Conservation (phyloP, 2,329 filamentous ascomycete species). For the Botryosphaeria dothidea region DNA sequence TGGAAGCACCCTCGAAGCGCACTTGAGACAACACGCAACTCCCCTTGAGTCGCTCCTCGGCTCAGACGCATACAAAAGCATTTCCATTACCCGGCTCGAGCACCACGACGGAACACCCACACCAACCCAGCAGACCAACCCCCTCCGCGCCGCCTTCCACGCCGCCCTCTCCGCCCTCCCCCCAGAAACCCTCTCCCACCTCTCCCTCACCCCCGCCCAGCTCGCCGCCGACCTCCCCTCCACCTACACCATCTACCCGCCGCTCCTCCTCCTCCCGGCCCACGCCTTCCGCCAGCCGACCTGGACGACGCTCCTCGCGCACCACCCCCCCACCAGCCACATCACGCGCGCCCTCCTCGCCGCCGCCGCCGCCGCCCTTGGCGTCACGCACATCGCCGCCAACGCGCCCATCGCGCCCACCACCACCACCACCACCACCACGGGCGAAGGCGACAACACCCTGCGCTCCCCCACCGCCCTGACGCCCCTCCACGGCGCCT, state of each 20-base stretch:
- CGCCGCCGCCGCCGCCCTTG: constrained; percentile 39
- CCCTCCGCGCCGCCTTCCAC: constrained; percentile 10
- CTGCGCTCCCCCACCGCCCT: constrained; percentile 73
- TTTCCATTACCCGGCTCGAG: not conserved
- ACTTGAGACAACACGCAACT: not conserved
- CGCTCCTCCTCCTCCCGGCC: constrained; percentile 58
- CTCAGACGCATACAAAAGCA: not conserved
- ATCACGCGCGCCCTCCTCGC: constrained; percentile 19
- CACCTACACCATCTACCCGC: constrained; percentile 57
- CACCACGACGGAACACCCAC: not conserved
- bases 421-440: constrained; percentile 26
- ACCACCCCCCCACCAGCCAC: constrained; percentile 28
- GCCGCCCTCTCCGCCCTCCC: constrained; percentile 5
- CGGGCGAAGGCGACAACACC: constrained; percentile 49
- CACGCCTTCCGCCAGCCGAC: constrained; percentile 42
- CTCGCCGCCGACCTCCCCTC: constrained; percentile 34
- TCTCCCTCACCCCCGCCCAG: constrained; percentile 19
- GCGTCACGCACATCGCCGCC: constrained; percentile 58
- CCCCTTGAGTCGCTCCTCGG: not conserved
- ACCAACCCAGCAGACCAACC: not conserved
- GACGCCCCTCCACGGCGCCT: constrained; percentile 70
- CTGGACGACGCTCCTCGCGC: constrained; percentile 36
- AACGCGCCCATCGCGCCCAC: constrained; percentile 55
- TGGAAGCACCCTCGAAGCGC: not conserved
- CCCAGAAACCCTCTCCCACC: constrained; percentile 19